These are phyloP conservation scores for Xanthoceras sorbifolium DNA, from an alignment of 345 rosid species.

Conservation along the genomic window DNA sequence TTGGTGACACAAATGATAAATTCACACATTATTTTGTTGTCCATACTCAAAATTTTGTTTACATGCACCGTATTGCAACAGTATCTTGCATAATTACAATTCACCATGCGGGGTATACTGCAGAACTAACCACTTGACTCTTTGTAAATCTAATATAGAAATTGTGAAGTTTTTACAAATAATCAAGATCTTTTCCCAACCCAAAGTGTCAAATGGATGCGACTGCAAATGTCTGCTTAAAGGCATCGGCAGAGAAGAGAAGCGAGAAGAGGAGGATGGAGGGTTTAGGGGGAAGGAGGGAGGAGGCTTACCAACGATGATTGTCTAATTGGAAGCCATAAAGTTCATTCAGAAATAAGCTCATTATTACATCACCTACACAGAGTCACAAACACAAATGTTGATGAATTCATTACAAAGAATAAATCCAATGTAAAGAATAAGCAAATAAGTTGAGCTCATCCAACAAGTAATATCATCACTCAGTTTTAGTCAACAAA, in stretches of 20 bases:
- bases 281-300: not conserved
- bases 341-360: slow-evolving; percentile 93
- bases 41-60: not conserved
- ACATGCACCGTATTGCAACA: slow-evolving; percentile 4
- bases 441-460: not conserved
- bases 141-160: not conserved
- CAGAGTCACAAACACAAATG: slow-evolving; percentile 17
- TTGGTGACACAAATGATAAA: not conserved
- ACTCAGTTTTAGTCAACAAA: not conserved
- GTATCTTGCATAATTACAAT: not conserved
- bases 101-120: not conserved
- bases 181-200: slow-evolving; percentile 5
- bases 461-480: not conserved
- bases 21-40: not conserved
- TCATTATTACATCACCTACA: slow-evolving; percentile 92
- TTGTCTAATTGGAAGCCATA: slow-evolving; percentile 97
- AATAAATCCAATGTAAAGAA: not conserved
- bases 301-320: slow-evolving; percentile 74
- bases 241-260: not conserved
- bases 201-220: not conserved
- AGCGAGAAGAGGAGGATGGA: not conserved
- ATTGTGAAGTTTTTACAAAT: not conserved
- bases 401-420: not conserved
- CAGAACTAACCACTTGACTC: not conserved
- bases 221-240: not conserved